Evolutionary conservation across 2,329 filamentous ascomycete species (phyloP), one percentile per base, ranked within the genome.

Genomic region (Pseudogymnoascus sp.): DNA sequence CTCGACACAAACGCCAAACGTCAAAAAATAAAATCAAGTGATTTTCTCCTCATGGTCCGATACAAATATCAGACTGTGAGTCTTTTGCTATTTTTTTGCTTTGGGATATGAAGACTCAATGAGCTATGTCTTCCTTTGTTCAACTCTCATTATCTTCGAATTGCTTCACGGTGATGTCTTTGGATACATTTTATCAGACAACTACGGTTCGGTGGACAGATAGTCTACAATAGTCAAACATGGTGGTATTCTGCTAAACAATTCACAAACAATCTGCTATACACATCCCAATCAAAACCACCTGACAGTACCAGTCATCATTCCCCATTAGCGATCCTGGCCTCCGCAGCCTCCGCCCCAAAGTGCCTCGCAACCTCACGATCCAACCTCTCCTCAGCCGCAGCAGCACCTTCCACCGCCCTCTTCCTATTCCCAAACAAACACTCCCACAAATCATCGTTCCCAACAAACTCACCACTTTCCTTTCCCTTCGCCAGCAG

Each of bases 381-480:
- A 66, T 71, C 66, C 42, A 64, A 60, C 59, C 66, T 66, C 34
- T 68, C 46, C 12, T 64, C 46, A 31, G 62, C 50, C 7, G 16
- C 50, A 18, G 28, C 50, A 34, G 50, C 25, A 56, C n/a, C 28
- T 31, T 34, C 50, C 25, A 10, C n/a, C 7, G 14, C 50, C 18
- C 50, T 31, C 28, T 34, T 56, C 44, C 61, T 65, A n/a, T 67
- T 67, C 38, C 90, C 89, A 79, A 97, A 97, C 1, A 97, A 77
- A 75, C 93, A 97, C 66, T 86, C 84, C 93, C 93, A 97, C 46
- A 97, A 72, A 73, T 97, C 93, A 11, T 86, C 83, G 66, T 89
- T 84, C 50, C 85, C 82, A 2, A 97, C 90, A 63, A 90, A 79
- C 75, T 97, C 95, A 0, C 93, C 93, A 0, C 88, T 88, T 1